Base-by-base conservation (phyloP, 768 basidiomycete species). In the Rhizopogon roseolus region DNA sequence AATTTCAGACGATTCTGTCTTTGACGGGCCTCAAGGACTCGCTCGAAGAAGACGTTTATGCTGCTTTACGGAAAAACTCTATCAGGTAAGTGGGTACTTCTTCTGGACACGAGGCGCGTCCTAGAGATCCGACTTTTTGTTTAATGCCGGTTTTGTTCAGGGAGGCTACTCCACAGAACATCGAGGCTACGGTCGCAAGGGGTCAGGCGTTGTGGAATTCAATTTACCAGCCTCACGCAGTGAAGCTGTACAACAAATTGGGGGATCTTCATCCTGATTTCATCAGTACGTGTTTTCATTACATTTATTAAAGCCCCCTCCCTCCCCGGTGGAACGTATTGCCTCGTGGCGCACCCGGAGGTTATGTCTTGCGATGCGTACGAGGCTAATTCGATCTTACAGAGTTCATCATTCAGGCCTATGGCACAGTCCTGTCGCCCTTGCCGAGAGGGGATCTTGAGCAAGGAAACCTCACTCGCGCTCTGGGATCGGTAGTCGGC, bases 251-350 rank as follows among this genome's bases (percentile, higher is more conserved):
- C 72, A 75, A 84, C 74, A 96, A 93, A 75, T 79, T 96, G 58
- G 85, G 79, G 66, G 79, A 81, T 53, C 90, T 92, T 75, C 93
- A 96, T 71, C 93, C 93, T 56, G 93, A 96, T 77, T 90, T 96
- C 75, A 92, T 93, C 70, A 77, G 90, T 93, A 71, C 75, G 90
- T 83, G 64, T 7, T 67, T 56, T 61, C 60, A 60, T 61, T 64
- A 56, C 53, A 55, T 43, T 54, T 62, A 62, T 69, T 69, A 69
- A 71, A 66, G 65, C 41, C 43, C 44, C 54, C 54, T 54, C n/a
- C n/a, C n/a, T n/a, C n/a, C 22, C 50, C 60, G 64, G 57, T 69
- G 64, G 59, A 60, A 60, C 54, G 56, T 57, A 66, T 52, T 56
- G 64, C 68, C 68, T 62, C 66, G 55, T 63, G 64, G 64, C 60